Percentiles rank a stretch among this genome's conserved stretches.
phyloP scores from a whole-genome alignment of 2,329 filamentous ascomycete species.

The Colletotrichum orbiculare region DNA sequence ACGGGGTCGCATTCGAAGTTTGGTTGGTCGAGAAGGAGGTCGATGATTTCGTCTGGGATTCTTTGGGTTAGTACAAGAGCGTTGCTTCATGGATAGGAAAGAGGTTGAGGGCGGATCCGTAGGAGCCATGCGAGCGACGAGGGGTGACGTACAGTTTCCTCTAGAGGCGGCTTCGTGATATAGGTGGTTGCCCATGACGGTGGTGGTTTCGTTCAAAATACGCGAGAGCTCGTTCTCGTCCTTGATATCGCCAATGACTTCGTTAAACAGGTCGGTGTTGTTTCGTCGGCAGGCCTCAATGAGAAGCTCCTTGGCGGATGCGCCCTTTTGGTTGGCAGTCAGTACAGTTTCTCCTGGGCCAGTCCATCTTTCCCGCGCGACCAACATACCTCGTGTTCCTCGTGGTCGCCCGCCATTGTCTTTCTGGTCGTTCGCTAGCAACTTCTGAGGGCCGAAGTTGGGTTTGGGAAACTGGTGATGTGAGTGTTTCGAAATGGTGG shows the following conservation, averaged over 20 bases:
- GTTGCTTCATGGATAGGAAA: constrained; percentile 2
- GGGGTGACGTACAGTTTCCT: constrained; percentile 79
- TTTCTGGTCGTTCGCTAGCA: neutral
- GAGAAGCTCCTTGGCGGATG: constrained; percentile 84
- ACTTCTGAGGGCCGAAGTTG: neutral
- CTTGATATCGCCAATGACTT: constrained; percentile 74
- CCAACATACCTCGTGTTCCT: constrained; percentile 49
- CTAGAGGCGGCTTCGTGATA: constrained; percentile 89
- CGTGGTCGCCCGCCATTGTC: constrained; percentile 43
- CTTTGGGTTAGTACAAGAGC: constrained; percentile 16
- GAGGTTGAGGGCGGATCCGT: neutral
- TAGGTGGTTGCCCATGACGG: constrained; percentile 87
- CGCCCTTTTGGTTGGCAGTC: constrained; percentile 68
- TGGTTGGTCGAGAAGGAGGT: constrained; percentile 84
- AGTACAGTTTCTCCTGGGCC: neutral
- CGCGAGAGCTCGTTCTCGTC: constrained; percentile 74
- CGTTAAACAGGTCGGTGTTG: constrained; percentile 85
- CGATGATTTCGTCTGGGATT: constrained; percentile 77
- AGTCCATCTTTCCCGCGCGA: neutral
- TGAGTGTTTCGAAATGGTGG: constrained; percentile 18
- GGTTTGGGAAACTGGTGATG: neutral
- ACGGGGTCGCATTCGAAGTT: constrained; percentile 86
- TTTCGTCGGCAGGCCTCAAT: constrained; percentile 94
- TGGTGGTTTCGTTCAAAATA: constrained; percentile 87
- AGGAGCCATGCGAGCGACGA: neutral